Percentiles rank a stretch among this genome's conserved stretches.
Conservation (phyloP, 331 rosid genomes). For the Quercus lobata region DNA sequence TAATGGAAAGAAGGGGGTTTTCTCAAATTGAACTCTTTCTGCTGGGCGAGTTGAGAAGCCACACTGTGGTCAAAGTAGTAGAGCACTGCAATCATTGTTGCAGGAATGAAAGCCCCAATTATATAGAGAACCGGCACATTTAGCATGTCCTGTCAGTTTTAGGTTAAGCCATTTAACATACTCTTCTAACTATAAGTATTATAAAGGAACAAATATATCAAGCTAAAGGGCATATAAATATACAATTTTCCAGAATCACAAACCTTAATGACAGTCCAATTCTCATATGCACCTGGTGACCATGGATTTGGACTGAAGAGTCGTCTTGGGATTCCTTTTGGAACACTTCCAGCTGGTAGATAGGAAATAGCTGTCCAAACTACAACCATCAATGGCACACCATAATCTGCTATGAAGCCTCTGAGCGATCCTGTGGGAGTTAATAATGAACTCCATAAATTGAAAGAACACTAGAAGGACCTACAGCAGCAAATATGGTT, state of each 20-base stretch:
- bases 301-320: slow-evolving; percentile 86
- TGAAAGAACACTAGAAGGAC: neutral
- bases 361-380: slow-evolving; percentile 71
- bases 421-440: slow-evolving; percentile 48
- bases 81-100: slow-evolving; percentile 80
- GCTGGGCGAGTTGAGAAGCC: slow-evolving; percentile 88
- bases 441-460: neutral
- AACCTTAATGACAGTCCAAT: slow-evolving; percentile 76
- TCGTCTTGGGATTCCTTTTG: slow-evolving; percentile 72
- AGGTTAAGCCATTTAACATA: slow-evolving; percentile 7
- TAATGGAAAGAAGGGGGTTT: slow-evolving; percentile 79
- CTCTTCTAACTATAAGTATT: neutral
- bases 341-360: slow-evolving; percentile 51
- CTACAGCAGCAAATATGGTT: neutral
- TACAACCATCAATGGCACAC: slow-evolving; percentile 73
- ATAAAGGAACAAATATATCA: neutral
- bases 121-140: slow-evolving; percentile 68
- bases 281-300: slow-evolving; percentile 66
- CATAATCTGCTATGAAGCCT: slow-evolving; percentile 76
- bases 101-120: slow-evolving; percentile 74
- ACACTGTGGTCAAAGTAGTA: slow-evolving; percentile 87
- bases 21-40: slow-evolving; percentile 71
- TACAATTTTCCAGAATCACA: slow-evolving; percentile 7
- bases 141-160: slow-evolving; percentile 61
- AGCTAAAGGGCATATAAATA: slow-evolving; percentile 1